phyloP scores from a whole-genome alignment of 768 basidiomycete species.

The Candolleomyces efflorescens region DNA sequence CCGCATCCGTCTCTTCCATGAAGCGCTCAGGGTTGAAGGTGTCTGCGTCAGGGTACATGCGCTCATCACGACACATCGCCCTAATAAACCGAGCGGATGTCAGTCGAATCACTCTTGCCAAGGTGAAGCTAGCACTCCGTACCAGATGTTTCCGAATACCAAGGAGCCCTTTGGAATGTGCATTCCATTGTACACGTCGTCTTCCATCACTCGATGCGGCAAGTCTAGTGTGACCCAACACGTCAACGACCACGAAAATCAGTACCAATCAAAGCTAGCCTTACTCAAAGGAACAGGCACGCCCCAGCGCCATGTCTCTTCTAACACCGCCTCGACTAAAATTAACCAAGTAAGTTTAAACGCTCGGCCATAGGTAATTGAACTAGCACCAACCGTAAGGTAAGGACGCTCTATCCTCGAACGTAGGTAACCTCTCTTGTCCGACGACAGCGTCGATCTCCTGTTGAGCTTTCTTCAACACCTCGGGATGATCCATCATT shows the following conservation, averaged over 20 bases:
- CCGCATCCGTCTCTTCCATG: slow-evolving; percentile 28
- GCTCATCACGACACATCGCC: slow-evolving; percentile 46
- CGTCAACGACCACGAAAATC: background rate
- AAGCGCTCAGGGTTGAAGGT: slow-evolving; percentile 53
- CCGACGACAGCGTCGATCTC: slow-evolving; percentile 65
- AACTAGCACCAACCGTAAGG: slow-evolving; percentile 43
- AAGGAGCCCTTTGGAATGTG: slow-evolving; percentile 61
- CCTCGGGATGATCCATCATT: slow-evolving; percentile 59
- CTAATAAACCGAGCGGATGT: slow-evolving; percentile 22
- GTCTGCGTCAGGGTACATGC: slow-evolving; percentile 45
- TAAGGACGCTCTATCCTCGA: slow-evolving; percentile 49
- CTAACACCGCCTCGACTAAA: slow-evolving; percentile 48
- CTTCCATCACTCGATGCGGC: slow-evolving; percentile 61
- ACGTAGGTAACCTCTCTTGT: slow-evolving; percentile 50
- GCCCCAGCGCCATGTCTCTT: slow-evolving; percentile 54
- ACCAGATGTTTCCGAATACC: slow-evolving; percentile 65
- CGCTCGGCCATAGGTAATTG: background rate
- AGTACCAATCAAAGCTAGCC: slow-evolving; percentile 11
- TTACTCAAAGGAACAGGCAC: slow-evolving; percentile 54
- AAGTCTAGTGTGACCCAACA: slow-evolving; percentile 35
- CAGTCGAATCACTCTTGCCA: background rate
- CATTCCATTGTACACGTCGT: slow-evolving; percentile 57
- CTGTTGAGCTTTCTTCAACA: slow-evolving; percentile 51
- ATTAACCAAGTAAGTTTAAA: background rate
- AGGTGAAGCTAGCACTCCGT: slow-evolving; percentile 5